Percentiles rank a stretch among this genome's conserved stretches.
phyloP scores from a whole-genome alignment of 1,284 basidiomycete genomes.

The Coniophora puteana region DNA sequence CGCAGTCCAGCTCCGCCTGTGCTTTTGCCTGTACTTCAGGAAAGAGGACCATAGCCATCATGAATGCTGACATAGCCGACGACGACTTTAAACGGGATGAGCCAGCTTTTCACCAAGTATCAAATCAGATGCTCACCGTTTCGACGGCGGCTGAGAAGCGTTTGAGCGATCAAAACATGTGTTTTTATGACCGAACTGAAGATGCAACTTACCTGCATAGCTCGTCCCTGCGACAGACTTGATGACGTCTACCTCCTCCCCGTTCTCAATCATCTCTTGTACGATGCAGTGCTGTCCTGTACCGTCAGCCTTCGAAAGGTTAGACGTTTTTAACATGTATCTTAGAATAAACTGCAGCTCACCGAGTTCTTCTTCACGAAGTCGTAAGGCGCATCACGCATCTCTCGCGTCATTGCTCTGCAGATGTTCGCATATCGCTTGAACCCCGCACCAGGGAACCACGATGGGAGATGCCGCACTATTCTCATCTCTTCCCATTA shows the following conservation, averaged over 20 bases:
- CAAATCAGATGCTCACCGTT: conserved; percentile 2
- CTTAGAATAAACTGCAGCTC: not conserved
- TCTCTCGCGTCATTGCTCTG: conserved; percentile 14
- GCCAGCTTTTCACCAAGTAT: not conserved
- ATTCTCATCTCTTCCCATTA: not conserved
- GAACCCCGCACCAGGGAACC: conserved; percentile 29
- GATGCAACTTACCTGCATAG: conserved; percentile 2
- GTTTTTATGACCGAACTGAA: not conserved
- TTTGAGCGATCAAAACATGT: not conserved
- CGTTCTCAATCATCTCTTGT: conserved; percentile 18
- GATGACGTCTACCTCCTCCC: conserved; percentile 22
- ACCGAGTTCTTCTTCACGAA: conserved; percentile 20
- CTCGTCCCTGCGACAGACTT: conserved; percentile 23
- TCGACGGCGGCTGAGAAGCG: conserved; percentile 4
- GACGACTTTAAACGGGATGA: conserved; percentile 4
- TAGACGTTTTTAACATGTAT: not conserved
- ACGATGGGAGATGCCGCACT: conserved; percentile 23
- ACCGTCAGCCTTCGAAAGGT: conserved; percentile 8
- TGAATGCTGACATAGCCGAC: conserved; percentile 5
- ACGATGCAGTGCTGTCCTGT: conserved; percentile 18
- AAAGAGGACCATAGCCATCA: conserved; percentile 9
- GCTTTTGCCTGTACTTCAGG: conserved; percentile 30
- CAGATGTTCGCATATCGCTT: conserved; percentile 17
- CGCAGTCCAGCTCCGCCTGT: conserved; percentile 34
- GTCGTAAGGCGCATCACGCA: conserved; percentile 22